Conservation (phyloP, 1,284 basidiomycete genomes). For the Ceratobasidium sp. region DNA sequence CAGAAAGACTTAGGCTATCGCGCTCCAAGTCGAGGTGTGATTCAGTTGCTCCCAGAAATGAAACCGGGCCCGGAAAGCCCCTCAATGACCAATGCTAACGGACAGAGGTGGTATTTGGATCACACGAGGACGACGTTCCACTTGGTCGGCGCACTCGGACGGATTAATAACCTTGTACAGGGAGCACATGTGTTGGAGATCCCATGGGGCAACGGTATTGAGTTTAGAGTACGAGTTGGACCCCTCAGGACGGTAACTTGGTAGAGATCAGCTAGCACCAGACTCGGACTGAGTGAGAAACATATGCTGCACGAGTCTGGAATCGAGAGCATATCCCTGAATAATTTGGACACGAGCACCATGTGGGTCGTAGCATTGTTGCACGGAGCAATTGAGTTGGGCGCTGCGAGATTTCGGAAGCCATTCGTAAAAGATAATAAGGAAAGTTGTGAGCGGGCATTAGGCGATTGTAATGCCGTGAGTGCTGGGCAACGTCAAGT, state of each 20-base stretch:
- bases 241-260: constrained; percentile 6
- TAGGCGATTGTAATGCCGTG: not conserved
- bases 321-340: constrained; percentile 1
- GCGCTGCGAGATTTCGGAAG: not conserved
- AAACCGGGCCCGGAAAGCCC: constrained; percentile 9
- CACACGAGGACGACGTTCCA: constrained; percentile 30
- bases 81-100: constrained; percentile 31
- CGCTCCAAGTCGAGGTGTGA: constrained; percentile 5
- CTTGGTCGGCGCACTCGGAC: constrained; percentile 12
- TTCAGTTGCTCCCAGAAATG: constrained; percentile 22
- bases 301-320: not conserved
- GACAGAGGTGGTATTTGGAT: constrained; percentile 16
- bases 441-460: not conserved
- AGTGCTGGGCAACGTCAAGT: not conserved
- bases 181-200: constrained; percentile 11
- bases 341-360: not conserved
- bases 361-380: constrained; percentile 15
- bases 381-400: constrained; percentile 9
- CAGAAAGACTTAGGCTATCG: not conserved
- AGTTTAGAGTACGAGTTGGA: constrained; percentile 10
- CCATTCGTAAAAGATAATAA: not conserved
- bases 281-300: constrained; percentile 16
- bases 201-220: constrained; percentile 12
- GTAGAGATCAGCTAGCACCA: constrained; percentile 7
- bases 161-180: constrained; percentile 9